phyloP scores from a whole-genome alignment of 805 yeast species.

The Hanseniaspora vineae region DNA sequence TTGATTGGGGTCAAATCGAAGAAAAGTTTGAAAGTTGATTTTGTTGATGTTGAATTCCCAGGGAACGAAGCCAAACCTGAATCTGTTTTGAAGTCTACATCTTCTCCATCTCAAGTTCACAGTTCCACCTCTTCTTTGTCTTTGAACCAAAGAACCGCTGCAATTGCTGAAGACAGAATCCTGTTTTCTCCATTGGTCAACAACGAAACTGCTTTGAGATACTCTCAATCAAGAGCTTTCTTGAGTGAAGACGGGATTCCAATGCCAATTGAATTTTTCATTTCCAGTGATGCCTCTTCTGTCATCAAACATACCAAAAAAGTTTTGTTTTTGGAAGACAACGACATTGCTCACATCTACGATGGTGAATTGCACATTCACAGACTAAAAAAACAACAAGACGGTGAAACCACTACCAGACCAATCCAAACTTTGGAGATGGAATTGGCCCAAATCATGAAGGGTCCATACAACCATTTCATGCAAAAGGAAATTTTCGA shows the following conservation, averaged over 20 bases:
- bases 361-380: conserved; percentile 98
- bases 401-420: conserved; percentile 82
- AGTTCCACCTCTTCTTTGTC: conserved; percentile 10
- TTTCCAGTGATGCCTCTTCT: conserved; percentile 95
- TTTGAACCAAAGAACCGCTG: conserved; percentile 2
- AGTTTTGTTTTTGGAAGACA: conserved; percentile 92
- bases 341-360: conserved; percentile 95
- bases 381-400: conserved; percentile 74
- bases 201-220: conserved; percentile 49
- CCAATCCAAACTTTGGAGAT: conserved; percentile 92
- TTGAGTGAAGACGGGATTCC: conserved; percentile 87
- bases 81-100: conserved; percentile 4
- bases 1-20: conserved; percentile 96
- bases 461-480: conserved; percentile 90
- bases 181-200: conserved; percentile 40
- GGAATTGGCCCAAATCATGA: conserved; percentile 96
- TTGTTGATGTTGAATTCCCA: conserved; percentile 96
- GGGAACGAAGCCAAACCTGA: conserved; percentile 33
- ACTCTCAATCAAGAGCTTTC: conserved; percentile 93
- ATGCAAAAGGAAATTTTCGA: conserved; percentile 98
- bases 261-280: conserved; percentile 88
- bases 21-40: conserved; percentile 89
- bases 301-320: conserved; percentile 94
- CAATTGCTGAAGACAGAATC: conserved; percentile 10
- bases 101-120: conserved; percentile 1